Conservation (phyloP, 768 basidiomycete genomes). For the Pleurotus tuoliensis region DNA sequence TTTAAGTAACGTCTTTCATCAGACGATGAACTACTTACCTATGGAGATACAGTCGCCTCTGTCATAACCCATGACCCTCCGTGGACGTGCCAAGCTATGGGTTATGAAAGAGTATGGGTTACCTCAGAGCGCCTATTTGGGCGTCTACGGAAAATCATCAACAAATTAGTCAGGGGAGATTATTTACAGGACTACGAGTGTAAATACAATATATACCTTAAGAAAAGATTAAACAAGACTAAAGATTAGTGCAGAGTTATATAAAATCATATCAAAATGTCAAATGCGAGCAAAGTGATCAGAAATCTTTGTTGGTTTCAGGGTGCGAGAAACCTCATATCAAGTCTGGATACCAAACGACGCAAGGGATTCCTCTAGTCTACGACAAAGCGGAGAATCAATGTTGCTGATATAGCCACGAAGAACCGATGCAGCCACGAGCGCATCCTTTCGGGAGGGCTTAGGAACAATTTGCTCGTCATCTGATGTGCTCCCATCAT, state of each 20-base stretch:
- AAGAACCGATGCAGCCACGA: not conserved
- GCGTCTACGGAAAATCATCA: not conserved
- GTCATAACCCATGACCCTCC: constrained; percentile 8
- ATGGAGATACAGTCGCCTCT: constrained; percentile 4
- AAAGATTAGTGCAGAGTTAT: not conserved
- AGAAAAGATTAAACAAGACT: no score
- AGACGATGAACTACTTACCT: no score
- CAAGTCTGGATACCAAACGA: not conserved
- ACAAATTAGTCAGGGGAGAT: no score
- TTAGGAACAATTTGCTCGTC: not conserved
- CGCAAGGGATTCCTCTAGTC: not conserved
- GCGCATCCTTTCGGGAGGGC: not conserved
- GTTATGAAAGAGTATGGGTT: constrained; percentile 8
- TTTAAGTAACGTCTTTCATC: no score
- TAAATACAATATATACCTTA: no score
- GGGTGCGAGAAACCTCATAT: not conserved
- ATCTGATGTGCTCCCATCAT: not conserved
- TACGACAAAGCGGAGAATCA: not conserved
- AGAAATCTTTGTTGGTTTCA: not conserved
- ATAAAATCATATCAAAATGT: not conserved
- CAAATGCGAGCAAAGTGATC: not conserved
- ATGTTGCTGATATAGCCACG: not conserved
- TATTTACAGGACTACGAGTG: no score
- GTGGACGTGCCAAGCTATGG: constrained; percentile 8
- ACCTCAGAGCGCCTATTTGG: not conserved